phyloP scores from a whole-genome alignment of 2,329 filamentous ascomycete genomes.

The Monascus ruber region DNA sequence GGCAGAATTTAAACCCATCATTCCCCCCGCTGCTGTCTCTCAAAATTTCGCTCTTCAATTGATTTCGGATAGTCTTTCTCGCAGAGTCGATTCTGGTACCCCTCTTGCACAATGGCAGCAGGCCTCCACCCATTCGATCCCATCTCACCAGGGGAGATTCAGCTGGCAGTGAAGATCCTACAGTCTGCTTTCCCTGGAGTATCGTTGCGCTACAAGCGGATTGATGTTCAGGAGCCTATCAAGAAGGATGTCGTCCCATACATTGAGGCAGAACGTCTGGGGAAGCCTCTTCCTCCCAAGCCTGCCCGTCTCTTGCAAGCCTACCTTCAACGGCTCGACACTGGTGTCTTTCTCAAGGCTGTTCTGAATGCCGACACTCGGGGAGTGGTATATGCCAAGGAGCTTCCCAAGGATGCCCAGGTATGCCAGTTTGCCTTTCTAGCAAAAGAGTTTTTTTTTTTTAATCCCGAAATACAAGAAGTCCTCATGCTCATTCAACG shows the following conservation, averaged over 20 bases:
- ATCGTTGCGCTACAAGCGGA: slow-evolving; percentile 47
- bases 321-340: slow-evolving; percentile 34
- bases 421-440: slow-evolving; percentile 14
- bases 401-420: slow-evolving; percentile 37
- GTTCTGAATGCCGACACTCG: slow-evolving; percentile 30
- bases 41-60: too few species aligned
- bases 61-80: too few species aligned
- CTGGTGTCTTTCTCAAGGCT: slow-evolving; percentile 31
- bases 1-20: too few species aligned
- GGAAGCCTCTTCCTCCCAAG: slow-evolving; percentile 36
- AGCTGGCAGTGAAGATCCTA: slow-evolving; percentile 27
- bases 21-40: too few species aligned
- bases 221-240: slow-evolving; percentile 54
- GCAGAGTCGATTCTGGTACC: too few species aligned
- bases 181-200: slow-evolving; percentile 25
- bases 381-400: slow-evolving; percentile 25
- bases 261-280: slow-evolving; percentile 49
- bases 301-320: slow-evolving; percentile 44
- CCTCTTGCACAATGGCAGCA: slow-evolving; percentile 6
- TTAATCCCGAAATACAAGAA: too few species aligned
- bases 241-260: slow-evolving; percentile 51
- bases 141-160: slow-evolving; percentile 29
- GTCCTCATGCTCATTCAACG: slow-evolving; percentile 5
- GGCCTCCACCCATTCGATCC: slow-evolving; percentile 30
- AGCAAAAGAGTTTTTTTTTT: too few species aligned